A percentile compares a stretch with the other conserved stretches of the same genome.
Evolutionary conservation across 768 basidiomycete species (phyloP).

Genomic region (Pleurotus pulmonarius): DNA sequence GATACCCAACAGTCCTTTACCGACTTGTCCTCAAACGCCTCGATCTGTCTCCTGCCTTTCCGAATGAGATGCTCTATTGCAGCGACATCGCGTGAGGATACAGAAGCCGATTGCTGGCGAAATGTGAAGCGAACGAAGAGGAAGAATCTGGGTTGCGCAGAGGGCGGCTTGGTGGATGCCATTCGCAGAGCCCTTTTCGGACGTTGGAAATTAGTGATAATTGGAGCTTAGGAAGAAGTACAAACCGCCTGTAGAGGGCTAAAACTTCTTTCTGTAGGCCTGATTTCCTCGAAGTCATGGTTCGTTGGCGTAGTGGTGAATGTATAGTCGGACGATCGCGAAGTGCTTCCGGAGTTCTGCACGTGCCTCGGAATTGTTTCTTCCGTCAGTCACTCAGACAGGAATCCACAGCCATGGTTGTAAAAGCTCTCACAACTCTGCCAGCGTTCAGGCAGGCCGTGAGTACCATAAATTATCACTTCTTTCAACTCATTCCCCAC

Average conservation of each 20-base stretch:
- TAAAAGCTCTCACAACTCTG: slow-evolving; percentile 5
- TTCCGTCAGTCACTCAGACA: background rate
- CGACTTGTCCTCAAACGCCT: slow-evolving; percentile 60
- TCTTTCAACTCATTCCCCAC: background rate
- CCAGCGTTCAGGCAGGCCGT: slow-evolving; percentile 6
- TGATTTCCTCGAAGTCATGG: slow-evolving; percentile 29
- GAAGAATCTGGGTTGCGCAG: slow-evolving; percentile 59
- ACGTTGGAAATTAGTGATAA: background rate
- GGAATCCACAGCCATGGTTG: background rate
- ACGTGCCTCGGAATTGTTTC: background rate
- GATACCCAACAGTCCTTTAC: slow-evolving; percentile 79
- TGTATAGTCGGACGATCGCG: too few species aligned
- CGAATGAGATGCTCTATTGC: slow-evolving; percentile 77
- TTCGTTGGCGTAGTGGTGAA: background rate
- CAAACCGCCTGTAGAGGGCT: slow-evolving; percentile 39
- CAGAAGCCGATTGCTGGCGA: slow-evolving; percentile 52
- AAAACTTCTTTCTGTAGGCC: slow-evolving; percentile 54
- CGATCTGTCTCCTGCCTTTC: slow-evolving; percentile 61
- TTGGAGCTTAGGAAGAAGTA: background rate
- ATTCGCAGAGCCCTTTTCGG: slow-evolving; percentile 67
- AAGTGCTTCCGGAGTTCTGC: too few species aligned
- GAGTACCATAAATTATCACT: background rate
- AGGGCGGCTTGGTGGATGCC: slow-evolving; percentile 60
- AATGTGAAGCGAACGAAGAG: slow-evolving; percentile 70
- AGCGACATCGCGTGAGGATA: slow-evolving; percentile 64